Base-by-base conservation (phyloP, 2,329 filamentous ascomycete genomes). In the Calonectria pseudoreteaudii region DNA sequence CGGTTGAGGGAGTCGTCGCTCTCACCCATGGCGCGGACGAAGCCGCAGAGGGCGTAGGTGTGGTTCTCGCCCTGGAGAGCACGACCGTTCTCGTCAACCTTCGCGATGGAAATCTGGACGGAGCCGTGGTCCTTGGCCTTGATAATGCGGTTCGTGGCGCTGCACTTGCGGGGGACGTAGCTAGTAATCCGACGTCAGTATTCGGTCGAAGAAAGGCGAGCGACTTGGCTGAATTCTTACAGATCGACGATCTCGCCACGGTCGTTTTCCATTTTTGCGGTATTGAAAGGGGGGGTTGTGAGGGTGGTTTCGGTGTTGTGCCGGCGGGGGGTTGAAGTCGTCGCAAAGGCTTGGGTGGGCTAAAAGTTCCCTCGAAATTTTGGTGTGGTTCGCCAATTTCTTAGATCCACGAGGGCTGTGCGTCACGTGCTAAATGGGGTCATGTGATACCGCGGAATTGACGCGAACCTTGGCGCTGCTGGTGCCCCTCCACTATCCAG, bases 81-180 rank as follows among this genome's bases (percentile, higher is more conserved):
- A 84, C 96, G 95, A 87, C 97, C 97, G 90, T 96, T 97, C 93
- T 99, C 97, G 88, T 98, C 96, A 84, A 99, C 97, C 91, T 98
- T 98, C 88, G 94, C 96, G 86, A 99, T 91, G 83, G 94, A 95
- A 88, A 99, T 95, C 90, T 99, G 97, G 83, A 98, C 97, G 78
- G 95, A 98, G 84, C 95, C 96, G 92, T 99, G 97, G 90, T 99
- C 97, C 91, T 98, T 98, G 91, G 97, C 95, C 92, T 98, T 98
- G 93, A 99, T 98, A 92, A 98, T 98, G 90, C 97, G 95, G 95
- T 98, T 97, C 88, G 96, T 98, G 84, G 96, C 96, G 88, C 92
- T 95, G 94, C 96, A 98, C 92, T 98, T 98, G 92, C 96, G 95
- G 87, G 95, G 95, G 91, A 98, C 94, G 93, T 98, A 98, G 88